Percentiles rank a stretch among this genome's conserved stretches.
Conservation (phyloP, 2,329 filamentous ascomycete species). For the Tolypocladium capitatum region DNA sequence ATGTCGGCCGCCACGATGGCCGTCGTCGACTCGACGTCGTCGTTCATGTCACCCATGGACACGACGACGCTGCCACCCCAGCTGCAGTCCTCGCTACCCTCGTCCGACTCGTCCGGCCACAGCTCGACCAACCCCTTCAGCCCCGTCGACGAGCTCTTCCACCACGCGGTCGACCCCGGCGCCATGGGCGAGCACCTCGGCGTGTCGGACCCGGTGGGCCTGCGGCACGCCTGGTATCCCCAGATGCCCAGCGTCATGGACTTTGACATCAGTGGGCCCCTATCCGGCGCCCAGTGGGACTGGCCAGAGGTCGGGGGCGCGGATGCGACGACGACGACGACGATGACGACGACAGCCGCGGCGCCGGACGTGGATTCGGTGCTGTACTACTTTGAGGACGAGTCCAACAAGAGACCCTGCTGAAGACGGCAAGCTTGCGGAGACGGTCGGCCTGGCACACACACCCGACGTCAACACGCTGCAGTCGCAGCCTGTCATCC, state of each 20-base stretch:
- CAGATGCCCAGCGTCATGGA: slow-evolving; percentile 16
- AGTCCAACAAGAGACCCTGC: slow-evolving; percentile 3
- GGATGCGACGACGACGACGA: slow-evolving; percentile 1
- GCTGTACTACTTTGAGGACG: slow-evolving; percentile 11
- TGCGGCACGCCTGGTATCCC: slow-evolving; percentile 15
- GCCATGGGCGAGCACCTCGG: slow-evolving; percentile 12
- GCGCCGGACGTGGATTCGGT: slow-evolving; percentile 9
- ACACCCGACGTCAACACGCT: background rate
- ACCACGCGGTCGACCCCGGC: slow-evolving; percentile 8
- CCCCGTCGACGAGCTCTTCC: slow-evolving; percentile 11
- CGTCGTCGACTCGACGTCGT: slow-evolving; percentile 3
- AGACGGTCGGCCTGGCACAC: background rate
- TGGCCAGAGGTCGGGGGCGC: slow-evolving; percentile 11
- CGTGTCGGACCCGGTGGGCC: slow-evolving; percentile 9
- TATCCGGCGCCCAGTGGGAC: slow-evolving; percentile 13
- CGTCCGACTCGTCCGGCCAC: slow-evolving; percentile 9
- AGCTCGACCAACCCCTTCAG: slow-evolving; percentile 9
- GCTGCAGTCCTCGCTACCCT: slow-evolving; percentile 7
- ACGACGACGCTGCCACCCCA: slow-evolving; percentile 2
- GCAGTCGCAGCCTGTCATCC: background rate
- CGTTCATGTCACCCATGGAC: no score
- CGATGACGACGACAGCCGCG: slow-evolving; percentile 2
- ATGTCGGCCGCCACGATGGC: slow-evolving; percentile 6
- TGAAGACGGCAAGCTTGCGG: background rate
- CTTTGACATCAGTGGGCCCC: slow-evolving; percentile 12